Conservation (phyloP, 805 yeast species). For the Sugiyamaella mastotermitis region DNA sequence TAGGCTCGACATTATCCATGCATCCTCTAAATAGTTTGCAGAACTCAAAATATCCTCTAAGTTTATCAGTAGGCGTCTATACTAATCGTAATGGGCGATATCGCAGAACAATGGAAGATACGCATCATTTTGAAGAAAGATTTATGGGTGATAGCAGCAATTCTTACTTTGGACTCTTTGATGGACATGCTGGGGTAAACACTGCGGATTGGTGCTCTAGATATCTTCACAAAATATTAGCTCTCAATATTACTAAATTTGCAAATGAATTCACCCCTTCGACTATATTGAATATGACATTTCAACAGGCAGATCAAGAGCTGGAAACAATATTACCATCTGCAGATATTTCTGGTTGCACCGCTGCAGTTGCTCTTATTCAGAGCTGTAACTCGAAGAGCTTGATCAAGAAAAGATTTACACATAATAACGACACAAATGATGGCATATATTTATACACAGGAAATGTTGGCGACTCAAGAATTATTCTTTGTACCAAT, state of each 20-base stretch:
- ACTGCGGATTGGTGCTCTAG: constrained; percentile 94
- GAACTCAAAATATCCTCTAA: no score
- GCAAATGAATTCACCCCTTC: constrained; percentile 13
- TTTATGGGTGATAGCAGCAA: constrained; percentile 75
- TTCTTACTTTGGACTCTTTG: constrained; percentile 95
- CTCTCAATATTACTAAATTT: constrained; percentile 33
- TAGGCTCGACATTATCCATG: no score
- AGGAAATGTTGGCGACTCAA: constrained; percentile 92
- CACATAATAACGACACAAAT: constrained; percentile 39
- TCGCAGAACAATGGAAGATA: constrained; percentile 78
- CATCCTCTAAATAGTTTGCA: no score
- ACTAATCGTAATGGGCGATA: not conserved
- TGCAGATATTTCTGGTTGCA: constrained; percentile 78
- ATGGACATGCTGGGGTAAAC: constrained; percentile 93
- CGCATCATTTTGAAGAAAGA: constrained; percentile 82
- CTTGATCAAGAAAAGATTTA: no score
- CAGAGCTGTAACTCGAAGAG: no score
- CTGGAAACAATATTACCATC: constrained; percentile 49
- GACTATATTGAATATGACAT: constrained; percentile 50
- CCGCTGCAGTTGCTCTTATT: constrained; percentile 88
- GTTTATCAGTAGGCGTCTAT: not conserved
- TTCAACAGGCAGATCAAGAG: constrained; percentile 62
- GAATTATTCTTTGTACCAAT: constrained; percentile 65
- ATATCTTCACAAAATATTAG: constrained; percentile 61
- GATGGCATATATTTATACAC: constrained; percentile 64